phyloP scores from a whole-genome alignment of 2,329 filamentous ascomycete species.

The Talaromyces atroroseus region DNA sequence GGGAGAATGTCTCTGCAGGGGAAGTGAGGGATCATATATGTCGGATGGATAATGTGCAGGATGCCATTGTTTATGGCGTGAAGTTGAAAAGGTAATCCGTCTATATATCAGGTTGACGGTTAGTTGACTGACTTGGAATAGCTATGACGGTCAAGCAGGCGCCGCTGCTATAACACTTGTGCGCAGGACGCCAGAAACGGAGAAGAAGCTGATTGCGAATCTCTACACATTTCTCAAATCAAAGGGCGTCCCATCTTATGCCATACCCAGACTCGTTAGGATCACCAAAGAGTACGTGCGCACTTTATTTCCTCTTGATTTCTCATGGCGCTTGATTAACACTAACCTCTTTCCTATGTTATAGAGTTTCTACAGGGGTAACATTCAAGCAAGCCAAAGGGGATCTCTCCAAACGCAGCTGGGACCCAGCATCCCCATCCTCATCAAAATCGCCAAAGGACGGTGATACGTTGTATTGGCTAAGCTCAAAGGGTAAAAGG shows the following conservation, averaged over 20 bases:
- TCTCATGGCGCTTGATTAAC: neutral
- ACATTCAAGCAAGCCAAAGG: conserved; percentile 49
- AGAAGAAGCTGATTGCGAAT: conserved; percentile 32
- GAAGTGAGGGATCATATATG: conserved; percentile 43
- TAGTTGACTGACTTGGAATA: conserved; percentile 15
- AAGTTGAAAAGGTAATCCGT: conserved; percentile 33
- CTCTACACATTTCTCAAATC: conserved; percentile 36
- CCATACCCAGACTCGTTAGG: conserved; percentile 43
- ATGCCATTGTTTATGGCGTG: conserved; percentile 43
- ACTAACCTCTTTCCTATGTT: conserved; percentile 8
- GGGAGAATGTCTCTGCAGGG: conserved; percentile 44
- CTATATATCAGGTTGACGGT: neutral
- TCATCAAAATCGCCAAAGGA: conserved; percentile 18
- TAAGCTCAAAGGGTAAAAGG: conserved; percentile 24
- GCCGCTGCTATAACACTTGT: conserved; percentile 43
- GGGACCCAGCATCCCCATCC: conserved; percentile 26
- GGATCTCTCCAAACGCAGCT: conserved; percentile 39
- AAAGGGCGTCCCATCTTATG: conserved; percentile 44
- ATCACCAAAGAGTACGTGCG: conserved; percentile 42
- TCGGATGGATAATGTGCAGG: conserved; percentile 34
- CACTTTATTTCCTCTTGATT: neutral
- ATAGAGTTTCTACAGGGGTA: conserved; percentile 42
- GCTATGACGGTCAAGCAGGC: conserved; percentile 47
- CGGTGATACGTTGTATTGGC: conserved; percentile 40
- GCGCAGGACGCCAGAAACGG: conserved; percentile 22